Conservation (phyloP, 345 rosid species). For the Citrus cavaleriei region DNA sequence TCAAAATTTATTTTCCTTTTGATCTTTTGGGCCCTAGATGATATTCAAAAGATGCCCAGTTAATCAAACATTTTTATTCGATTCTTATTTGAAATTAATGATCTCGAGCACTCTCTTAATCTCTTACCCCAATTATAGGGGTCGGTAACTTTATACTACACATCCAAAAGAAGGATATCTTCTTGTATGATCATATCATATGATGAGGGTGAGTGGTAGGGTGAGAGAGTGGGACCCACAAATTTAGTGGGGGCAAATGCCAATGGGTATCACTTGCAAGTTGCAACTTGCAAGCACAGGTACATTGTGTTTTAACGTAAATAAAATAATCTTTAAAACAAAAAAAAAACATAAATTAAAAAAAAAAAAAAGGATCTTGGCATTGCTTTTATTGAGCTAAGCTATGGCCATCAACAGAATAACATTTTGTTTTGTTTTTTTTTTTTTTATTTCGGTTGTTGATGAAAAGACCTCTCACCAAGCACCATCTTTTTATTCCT, state of each 20-base stretch:
- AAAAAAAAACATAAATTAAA: neutral
- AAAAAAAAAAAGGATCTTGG: constrained; percentile 1
- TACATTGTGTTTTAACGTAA: neutral
- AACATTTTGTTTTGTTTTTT: constrained; percentile 13
- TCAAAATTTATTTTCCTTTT: neutral
- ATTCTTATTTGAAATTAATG: neutral
- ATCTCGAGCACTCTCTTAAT: constrained; percentile 4
- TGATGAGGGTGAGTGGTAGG: constrained; percentile 21
- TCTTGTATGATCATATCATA: constrained; percentile 12
- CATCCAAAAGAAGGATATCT: constrained; percentile 21
- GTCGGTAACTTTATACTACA: neutral
- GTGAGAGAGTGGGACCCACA: constrained; percentile 1
- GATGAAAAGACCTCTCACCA: constrained; percentile 57
- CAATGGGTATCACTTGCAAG: constrained; percentile 30
- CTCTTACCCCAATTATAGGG: constrained; percentile 2
- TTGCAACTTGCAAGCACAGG: constrained; percentile 11
- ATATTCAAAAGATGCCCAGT: neutral
- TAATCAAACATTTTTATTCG: neutral
- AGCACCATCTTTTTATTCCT: constrained; percentile 8
- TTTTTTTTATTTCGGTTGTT: constrained; percentile 27
- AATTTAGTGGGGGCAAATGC: constrained; percentile 38
- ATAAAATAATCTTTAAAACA: neutral
- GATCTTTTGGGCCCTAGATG: neutral
- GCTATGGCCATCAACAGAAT: constrained; percentile 20
- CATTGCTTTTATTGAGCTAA: constrained; percentile 17